Evolutionary conservation across 1,139 yeast species (phyloP).

Genomic region (Geotrichum phurueaensis): DNA sequence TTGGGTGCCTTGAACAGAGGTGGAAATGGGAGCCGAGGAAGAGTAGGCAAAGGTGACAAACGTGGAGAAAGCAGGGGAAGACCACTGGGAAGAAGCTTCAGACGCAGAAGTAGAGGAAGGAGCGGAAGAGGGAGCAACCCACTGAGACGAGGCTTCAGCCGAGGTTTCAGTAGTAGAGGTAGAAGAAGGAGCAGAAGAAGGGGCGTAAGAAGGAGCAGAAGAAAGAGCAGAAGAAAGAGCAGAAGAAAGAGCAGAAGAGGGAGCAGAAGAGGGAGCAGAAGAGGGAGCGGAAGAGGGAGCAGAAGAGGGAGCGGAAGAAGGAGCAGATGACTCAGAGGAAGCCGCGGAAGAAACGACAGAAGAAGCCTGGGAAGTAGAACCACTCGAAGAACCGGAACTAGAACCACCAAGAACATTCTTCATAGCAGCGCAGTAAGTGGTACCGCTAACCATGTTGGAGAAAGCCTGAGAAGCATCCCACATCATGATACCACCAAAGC

Average conservation of each 20-base stretch:
- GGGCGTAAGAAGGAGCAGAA: too few relatives aligned
- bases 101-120: background rate
- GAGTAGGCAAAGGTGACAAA: background rate
- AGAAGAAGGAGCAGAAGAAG: too few relatives aligned
- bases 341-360: slow-evolving; percentile 1
- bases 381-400: slow-evolving; percentile 12
- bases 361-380: slow-evolving; percentile 1
- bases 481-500: slow-evolving; percentile 78
- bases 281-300: background rate
- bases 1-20: background rate
- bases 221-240: too few relatives aligned
- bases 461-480: slow-evolving; percentile 91
- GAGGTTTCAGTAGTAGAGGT: too few relatives aligned
- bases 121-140: slow-evolving; percentile 1
- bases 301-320: slow-evolving; percentile 2
- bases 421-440: slow-evolving; percentile 42
- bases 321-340: background rate
- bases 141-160: too few relatives aligned
- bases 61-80: background rate
- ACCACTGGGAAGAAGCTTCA: background rate
- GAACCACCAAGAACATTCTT: slow-evolving; percentile 35
- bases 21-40: slow-evolving; percentile 4
- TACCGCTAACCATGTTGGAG: slow-evolving; percentile 45
- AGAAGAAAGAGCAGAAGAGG: too few relatives aligned
- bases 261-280: slow-evolving; percentile 4